Base-by-base conservation (phyloP, 179 eudicot species). In the Vitellaria paradoxa region DNA sequence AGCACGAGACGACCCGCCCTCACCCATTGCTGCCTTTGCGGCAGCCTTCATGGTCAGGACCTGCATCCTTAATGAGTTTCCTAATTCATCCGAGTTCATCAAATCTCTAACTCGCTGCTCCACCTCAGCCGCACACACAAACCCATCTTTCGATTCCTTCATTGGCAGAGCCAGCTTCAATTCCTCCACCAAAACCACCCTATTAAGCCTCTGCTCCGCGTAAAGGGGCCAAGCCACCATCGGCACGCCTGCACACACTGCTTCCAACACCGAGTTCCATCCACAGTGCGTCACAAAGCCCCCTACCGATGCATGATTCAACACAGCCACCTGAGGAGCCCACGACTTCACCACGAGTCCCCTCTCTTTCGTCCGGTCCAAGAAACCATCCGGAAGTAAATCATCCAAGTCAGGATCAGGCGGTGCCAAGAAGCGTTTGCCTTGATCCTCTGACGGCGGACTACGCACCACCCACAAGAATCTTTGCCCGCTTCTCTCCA, bases 231-330 rank as follows among this genome's bases (percentile, higher is more conserved):
- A 91, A 1, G 88, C 88, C 60, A 87, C 78, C 83, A 91, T 82
- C 3, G 93, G 92, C 6, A 87, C 88, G 3, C 89, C 92, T 0
- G 81, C 81, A 2, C 84, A 80, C 9, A 90, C 77, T 0, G 89
- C 89, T 72, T 91, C 93, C 74, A 86, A 66, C 14, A 79, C 78
- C 60, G 91, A 91, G 81, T 91, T 91, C 96, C 96, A 91, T 68
- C 95, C 94, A 18, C 92, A 91, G 65, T 91, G 92, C 15, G 84
- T 86, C 80, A 89, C 83, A 30, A 91, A 91, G 30, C 90, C 93
- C 6, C 93, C 91, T 5, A 86, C 79, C 0, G 93, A 76, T 13
- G 55, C 77, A n/a, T 91, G 97, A n/a, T 60, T 70, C 53, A 90
- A 45, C 49, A 90, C 82, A 4, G 63, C 88, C 69, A 79, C 70